phyloP scores from a whole-genome alignment of 352 stramenopile genomes.

The Phytophthora fragariaefolia region DNA sequence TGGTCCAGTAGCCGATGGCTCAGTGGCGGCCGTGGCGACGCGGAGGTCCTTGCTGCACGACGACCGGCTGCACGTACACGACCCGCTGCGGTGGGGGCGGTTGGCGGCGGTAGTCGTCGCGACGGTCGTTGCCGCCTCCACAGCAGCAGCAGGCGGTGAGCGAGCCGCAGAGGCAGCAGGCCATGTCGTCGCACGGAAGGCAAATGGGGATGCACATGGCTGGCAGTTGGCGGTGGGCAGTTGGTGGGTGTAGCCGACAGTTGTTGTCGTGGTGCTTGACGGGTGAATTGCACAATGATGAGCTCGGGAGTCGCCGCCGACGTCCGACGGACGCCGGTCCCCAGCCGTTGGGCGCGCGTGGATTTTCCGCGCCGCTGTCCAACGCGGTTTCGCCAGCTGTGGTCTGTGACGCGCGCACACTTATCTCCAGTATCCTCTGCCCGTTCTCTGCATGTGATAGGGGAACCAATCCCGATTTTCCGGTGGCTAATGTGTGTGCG shows the following conservation, averaged over 20 bases:
- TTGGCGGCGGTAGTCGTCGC: conserved; percentile 24
- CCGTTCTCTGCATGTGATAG: conserved; percentile 9
- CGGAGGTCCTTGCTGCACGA: conserved; percentile 30
- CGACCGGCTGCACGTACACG: conserved; percentile 49
- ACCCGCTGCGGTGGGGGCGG: conserved; percentile 23
- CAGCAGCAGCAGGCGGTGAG: conserved; percentile 43
- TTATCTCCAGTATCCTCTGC: conserved; percentile 12
- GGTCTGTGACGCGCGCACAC: conserved; percentile 32
- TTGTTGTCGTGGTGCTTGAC: conserved; percentile 1
- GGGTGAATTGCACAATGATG: conserved; percentile 29
- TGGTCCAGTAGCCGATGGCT: conserved; percentile 20
- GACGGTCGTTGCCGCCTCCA: conserved; percentile 23
- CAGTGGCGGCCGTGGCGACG: conserved; percentile 12
- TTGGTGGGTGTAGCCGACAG: too few species aligned
- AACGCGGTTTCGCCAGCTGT: conserved; percentile 12
- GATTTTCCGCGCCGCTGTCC: conserved; percentile 30
- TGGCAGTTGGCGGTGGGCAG: neutral
- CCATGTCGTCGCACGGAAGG: conserved; percentile 39
- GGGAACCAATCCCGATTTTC: conserved; percentile 10
- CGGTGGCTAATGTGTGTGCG: conserved; percentile 1
- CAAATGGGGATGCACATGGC: conserved; percentile 41
- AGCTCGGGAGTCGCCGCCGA: neutral
- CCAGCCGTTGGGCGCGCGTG: conserved; percentile 8
- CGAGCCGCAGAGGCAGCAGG: conserved; percentile 41
- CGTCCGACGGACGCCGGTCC: conserved; percentile 1